phyloP scores from a whole-genome alignment of 176 grass and related monocot species.

The Themeda triandra region DNA sequence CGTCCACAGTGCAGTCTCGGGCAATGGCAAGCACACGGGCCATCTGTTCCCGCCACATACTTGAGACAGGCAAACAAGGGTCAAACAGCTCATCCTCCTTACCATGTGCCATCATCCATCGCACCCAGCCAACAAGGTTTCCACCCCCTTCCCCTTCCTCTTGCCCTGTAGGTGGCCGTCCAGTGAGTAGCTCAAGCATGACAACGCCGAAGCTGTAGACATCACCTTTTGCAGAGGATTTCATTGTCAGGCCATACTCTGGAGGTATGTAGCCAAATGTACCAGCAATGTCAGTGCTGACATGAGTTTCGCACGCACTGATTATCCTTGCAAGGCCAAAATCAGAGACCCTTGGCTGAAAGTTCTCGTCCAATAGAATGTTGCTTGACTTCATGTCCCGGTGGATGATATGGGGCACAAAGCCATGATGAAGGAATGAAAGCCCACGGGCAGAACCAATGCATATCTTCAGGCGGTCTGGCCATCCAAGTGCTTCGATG shows the following conservation, averaged over 20 bases:
- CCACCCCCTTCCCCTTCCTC: conserved; percentile 88
- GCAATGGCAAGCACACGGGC: conserved; percentile 54
- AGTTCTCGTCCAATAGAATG: conserved; percentile 75
- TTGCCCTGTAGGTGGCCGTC: conserved; percentile 79
- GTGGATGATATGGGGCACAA: conserved; percentile 97
- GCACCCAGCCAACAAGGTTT: conserved; percentile 88
- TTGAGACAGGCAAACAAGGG: conserved; percentile 48
- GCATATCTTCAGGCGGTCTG: conserved; percentile 79
- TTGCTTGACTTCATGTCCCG: conserved; percentile 98
- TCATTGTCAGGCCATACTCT: conserved; percentile 85
- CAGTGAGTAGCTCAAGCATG: conserved; percentile 89
- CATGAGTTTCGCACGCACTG: conserved; percentile 95
- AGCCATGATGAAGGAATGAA: conserved; percentile 90
- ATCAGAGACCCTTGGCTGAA: conserved; percentile 92
- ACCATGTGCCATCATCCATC: conserved; percentile 63
- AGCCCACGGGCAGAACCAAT: conserved; percentile 81
- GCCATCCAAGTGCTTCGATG: conserved; percentile 82
- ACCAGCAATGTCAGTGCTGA: conserved; percentile 89
- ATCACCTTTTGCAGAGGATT: conserved; percentile 77
- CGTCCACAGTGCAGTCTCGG: conserved; percentile 56
- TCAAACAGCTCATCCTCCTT: conserved; percentile 74
- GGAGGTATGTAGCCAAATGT: conserved; percentile 92
- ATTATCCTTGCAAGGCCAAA: conserved; percentile 97
- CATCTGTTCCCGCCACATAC: conserved; percentile 69
- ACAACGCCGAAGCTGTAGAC: conserved; percentile 96